Evolutionary conservation across 768 basidiomycete species (phyloP).

Genomic region (Macrolepiota albuminosa): DNA sequence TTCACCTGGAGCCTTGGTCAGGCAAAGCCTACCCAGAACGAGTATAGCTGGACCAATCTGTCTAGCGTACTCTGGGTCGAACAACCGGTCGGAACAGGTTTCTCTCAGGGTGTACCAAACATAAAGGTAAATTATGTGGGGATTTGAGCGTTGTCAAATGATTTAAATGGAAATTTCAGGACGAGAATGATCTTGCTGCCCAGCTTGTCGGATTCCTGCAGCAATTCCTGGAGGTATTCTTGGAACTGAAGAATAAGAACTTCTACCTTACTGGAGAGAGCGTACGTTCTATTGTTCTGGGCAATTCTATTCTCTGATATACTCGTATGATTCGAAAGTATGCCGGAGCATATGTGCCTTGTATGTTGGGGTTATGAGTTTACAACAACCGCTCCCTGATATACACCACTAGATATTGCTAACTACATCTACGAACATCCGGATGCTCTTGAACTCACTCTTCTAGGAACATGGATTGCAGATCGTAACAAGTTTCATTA

Average conservation of each 20-base stretch:
- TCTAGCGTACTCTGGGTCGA: background rate
- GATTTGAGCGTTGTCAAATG: background rate
- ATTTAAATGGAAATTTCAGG: background rate
- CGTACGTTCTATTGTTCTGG: background rate
- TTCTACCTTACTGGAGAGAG: background rate
- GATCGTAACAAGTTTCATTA: background rate
- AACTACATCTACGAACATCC: background rate
- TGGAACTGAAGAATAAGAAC: background rate
- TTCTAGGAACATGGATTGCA: background rate
- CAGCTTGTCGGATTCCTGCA: background rate
- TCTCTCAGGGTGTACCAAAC: background rate
- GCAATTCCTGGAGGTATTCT: background rate
- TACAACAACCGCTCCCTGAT: background rate
- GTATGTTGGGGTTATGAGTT: background rate
- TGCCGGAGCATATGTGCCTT: background rate
- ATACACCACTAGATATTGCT: background rate
- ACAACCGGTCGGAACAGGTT: background rate
- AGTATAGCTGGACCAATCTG: background rate
- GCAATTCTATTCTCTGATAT: background rate
- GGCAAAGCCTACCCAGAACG: background rate
- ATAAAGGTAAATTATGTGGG: background rate
- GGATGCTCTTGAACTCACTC: background rate
- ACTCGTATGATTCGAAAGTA: background rate
- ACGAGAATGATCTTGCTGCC: constrained; percentile 1
- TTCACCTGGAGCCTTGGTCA: background rate